Conservation (phyloP, 192 early-diverging fungal species). For the Entrophospora sp. region DNA sequence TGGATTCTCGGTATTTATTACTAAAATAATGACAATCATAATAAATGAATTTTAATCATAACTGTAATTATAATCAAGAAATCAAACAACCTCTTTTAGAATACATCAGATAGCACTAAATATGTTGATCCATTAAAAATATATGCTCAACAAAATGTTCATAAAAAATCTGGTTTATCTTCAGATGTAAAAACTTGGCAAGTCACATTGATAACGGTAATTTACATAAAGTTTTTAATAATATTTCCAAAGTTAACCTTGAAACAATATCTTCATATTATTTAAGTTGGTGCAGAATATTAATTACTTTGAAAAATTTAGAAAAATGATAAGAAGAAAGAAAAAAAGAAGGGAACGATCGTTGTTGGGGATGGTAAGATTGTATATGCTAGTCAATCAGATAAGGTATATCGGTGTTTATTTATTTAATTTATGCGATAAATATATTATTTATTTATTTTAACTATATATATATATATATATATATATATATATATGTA, state of each 20-base stretch:
- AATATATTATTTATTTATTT: background rate
- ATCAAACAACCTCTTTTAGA: background rate
- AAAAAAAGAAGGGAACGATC: conserved; percentile 57
- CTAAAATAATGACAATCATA: background rate
- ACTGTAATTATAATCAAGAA: background rate
- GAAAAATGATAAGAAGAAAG: conserved; percentile 71
- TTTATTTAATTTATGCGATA: background rate
- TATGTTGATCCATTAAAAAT: conserved; percentile 25
- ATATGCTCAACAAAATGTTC: conserved; percentile 18
- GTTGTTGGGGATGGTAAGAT: conserved; percentile 54
- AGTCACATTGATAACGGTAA: conserved; percentile 29
- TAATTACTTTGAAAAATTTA: background rate
- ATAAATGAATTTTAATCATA: background rate
- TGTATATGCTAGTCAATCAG: conserved; percentile 53
- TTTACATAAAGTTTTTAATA: background rate
- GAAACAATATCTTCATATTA: background rate
- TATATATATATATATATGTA: background rate
- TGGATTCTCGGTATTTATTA: too few species aligned
- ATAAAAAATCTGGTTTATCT: background rate
- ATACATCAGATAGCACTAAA: background rate
- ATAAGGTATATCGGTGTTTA: conserved; percentile 30
- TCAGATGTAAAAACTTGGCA: conserved; percentile 40
- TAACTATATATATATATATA: conserved; percentile 11
- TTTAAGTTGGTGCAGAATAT: background rate
- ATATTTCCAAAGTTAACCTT: background rate